These are phyloP conservation scores for Amanita pseudoporphyria DNA, from an alignment of 768 basidiomycete genomes.

Conservation along the genomic window DNA sequence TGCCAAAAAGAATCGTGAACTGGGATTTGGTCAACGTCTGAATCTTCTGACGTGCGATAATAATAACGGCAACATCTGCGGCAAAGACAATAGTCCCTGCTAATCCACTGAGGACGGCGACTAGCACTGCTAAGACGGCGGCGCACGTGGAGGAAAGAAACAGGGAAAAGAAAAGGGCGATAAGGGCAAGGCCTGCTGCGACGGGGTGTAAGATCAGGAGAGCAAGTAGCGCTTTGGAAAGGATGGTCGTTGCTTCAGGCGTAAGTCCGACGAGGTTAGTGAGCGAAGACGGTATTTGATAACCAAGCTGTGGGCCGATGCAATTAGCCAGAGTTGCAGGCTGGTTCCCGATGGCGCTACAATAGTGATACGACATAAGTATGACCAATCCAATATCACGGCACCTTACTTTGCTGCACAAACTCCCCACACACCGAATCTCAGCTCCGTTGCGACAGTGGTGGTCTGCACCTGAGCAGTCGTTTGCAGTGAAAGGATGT, in stretches of 20 bases:
- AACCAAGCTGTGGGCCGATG: slow-evolving; percentile 58
- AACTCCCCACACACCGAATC: slow-evolving; percentile 79
- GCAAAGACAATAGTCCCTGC: slow-evolving; percentile 46
- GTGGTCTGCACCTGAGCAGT: slow-evolving; percentile 27
- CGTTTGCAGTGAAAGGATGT: slow-evolving; percentile 42
- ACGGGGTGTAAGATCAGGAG: slow-evolving; percentile 66
- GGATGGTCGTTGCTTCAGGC: slow-evolving; percentile 29
- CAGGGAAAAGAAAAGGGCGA: slow-evolving; percentile 41
- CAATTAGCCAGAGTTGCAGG: slow-evolving; percentile 39
- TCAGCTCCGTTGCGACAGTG: slow-evolving; percentile 46
- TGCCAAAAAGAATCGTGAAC: slow-evolving; percentile 49
- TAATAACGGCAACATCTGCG: slow-evolving; percentile 52
- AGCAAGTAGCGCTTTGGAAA: slow-evolving; percentile 39
- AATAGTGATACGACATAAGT: neutral
- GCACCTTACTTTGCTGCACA: slow-evolving; percentile 48
- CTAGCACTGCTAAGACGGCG: slow-evolving; percentile 48
- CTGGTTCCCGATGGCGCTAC: slow-evolving; percentile 19
- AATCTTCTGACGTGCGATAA: slow-evolving; percentile 39
- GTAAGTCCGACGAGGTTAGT: slow-evolving; percentile 35
- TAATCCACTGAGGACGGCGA: slow-evolving; percentile 47
- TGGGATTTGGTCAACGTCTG: slow-evolving; percentile 25
- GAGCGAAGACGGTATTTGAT: slow-evolving; percentile 43
- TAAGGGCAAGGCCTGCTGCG: slow-evolving; percentile 46
- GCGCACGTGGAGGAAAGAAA: slow-evolving; percentile 49
- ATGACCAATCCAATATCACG: neutral